Percentiles rank a stretch among this genome's conserved stretches.
These are phyloP conservation scores for Hypoxylon perforatum DNA, from an alignment of 495 filamentous ascomycete genomes.

Conservation along the genomic window DNA sequence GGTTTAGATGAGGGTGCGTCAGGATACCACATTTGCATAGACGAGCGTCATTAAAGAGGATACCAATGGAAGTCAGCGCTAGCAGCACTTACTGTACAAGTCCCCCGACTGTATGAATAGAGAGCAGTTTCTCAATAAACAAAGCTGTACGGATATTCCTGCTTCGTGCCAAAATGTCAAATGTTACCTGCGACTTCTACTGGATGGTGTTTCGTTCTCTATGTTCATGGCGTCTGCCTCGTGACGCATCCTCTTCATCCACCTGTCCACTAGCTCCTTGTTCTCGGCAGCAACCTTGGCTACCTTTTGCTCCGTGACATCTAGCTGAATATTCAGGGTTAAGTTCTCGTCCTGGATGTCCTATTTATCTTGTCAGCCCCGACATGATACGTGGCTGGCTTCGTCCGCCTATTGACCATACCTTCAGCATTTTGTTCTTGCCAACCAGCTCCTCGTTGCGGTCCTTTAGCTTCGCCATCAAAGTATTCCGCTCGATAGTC, in stretches of 20 bases:
- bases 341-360: slow-evolving; percentile 92
- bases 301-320: slow-evolving; percentile 79
- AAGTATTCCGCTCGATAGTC: slow-evolving; percentile 67
- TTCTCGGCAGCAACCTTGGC: slow-evolving; percentile 82
- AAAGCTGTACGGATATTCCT: slow-evolving; percentile 10
- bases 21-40: slow-evolving; percentile 45
- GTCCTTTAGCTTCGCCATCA: slow-evolving; percentile 75
- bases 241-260: slow-evolving; percentile 86
- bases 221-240: slow-evolving; percentile 92
- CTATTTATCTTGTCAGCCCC: slow-evolving; percentile 48
- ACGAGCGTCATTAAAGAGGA: slow-evolving; percentile 31
- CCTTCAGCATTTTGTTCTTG: slow-evolving; percentile 84
- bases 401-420: slow-evolving; percentile 45
- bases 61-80: slow-evolving; percentile 27
- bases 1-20: slow-evolving; percentile 19
- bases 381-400: slow-evolving; percentile 5
- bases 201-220: slow-evolving; percentile 51
- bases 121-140: slow-evolving; percentile 32
- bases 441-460: slow-evolving; percentile 84
- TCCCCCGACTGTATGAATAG: slow-evolving; percentile 34
- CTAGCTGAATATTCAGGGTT: slow-evolving; percentile 84
- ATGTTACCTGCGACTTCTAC: slow-evolving; percentile 32
- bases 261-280: slow-evolving; percentile 85
- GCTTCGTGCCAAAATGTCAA: background rate
- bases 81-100: slow-evolving; percentile 29